Evolutionary conservation across 1,139 yeast species (phyloP).

Genomic region (Yamadazyma blattariae): DNA sequence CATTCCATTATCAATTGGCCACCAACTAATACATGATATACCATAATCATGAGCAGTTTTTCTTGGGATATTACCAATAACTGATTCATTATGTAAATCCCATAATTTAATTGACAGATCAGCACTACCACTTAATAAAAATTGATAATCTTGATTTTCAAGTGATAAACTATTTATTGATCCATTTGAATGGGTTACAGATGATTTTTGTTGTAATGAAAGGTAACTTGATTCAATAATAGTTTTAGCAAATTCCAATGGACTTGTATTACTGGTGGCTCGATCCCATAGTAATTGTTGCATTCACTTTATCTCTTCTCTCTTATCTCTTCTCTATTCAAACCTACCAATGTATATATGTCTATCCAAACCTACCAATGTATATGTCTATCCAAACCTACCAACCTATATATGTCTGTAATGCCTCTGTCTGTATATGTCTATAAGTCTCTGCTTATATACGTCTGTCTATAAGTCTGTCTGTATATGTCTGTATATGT

Average conservation of each 20-base stretch:
- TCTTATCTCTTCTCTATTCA: background rate
- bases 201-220: background rate
- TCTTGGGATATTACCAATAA: slow-evolving; percentile 47
- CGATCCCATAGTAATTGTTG: slow-evolving; percentile 39
- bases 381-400: too few species aligned
- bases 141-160: slow-evolving; percentile 51
- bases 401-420: too few species aligned
- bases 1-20: slow-evolving; percentile 87
- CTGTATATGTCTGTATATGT: too few species aligned
- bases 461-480: too few species aligned
- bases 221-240: slow-evolving; percentile 39
- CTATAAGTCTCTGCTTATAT: too few species aligned
- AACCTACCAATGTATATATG: too few species aligned
- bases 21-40: slow-evolving; percentile 75
- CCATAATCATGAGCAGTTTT: slow-evolving; percentile 68
- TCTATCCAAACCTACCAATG: too few species aligned
- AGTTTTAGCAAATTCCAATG: slow-evolving; percentile 35
- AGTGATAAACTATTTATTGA: slow-evolving; percentile 66
- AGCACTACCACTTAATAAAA: slow-evolving; percentile 69
- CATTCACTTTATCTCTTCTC: slow-evolving; percentile 20
- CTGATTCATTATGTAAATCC: slow-evolving; percentile 35
- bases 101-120: slow-evolving; percentile 70
- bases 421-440: too few species aligned
- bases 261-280: slow-evolving; percentile 24
- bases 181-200: slow-evolving; percentile 28